Percentiles rank a stretch among this genome's conserved stretches.
Evolutionary conservation across 345 rosid genomes (phyloP).

Genomic region (Reutealis trisperma): DNA sequence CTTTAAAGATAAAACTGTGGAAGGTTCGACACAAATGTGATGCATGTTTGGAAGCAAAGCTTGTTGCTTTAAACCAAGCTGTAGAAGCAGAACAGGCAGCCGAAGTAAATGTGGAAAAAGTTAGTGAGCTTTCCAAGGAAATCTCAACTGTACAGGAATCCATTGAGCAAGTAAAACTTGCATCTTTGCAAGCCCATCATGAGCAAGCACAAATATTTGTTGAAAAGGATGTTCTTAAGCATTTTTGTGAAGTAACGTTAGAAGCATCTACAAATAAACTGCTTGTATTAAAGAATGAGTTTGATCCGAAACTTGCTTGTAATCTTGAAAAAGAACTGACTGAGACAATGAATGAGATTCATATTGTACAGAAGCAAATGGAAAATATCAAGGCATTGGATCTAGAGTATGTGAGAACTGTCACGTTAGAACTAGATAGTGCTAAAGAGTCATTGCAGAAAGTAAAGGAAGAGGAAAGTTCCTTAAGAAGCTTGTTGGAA

Average conservation of each 20-base stretch:
- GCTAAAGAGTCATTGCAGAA: constrained; percentile 81
- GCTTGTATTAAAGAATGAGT: constrained; percentile 55
- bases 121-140: constrained; percentile 67
- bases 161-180: constrained; percentile 79
- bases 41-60: constrained; percentile 55
- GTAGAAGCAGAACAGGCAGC: constrained; percentile 63
- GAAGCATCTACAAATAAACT: constrained; percentile 66
- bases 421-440: constrained; percentile 72
- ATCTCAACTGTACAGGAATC: constrained; percentile 74
- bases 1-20: constrained; percentile 74
- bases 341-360: constrained; percentile 62
- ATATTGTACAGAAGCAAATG: constrained; percentile 60
- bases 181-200: constrained; percentile 61
- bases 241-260: constrained; percentile 58
- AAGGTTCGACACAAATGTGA: constrained; percentile 64
- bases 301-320: constrained; percentile 64
- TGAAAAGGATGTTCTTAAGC: constrained; percentile 65
- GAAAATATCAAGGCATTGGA: constrained; percentile 77
- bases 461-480: constrained; percentile 73
- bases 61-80: constrained; percentile 57
- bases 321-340: constrained; percentile 68
- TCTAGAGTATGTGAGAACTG: constrained; percentile 62
- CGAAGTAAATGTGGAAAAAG: constrained; percentile 66
- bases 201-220: constrained; percentile 69
- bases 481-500: constrained; percentile 59